Evolutionary conservation across 768 basidiomycete species (phyloP).

Genomic region (Podaxis pistillaris): DNA sequence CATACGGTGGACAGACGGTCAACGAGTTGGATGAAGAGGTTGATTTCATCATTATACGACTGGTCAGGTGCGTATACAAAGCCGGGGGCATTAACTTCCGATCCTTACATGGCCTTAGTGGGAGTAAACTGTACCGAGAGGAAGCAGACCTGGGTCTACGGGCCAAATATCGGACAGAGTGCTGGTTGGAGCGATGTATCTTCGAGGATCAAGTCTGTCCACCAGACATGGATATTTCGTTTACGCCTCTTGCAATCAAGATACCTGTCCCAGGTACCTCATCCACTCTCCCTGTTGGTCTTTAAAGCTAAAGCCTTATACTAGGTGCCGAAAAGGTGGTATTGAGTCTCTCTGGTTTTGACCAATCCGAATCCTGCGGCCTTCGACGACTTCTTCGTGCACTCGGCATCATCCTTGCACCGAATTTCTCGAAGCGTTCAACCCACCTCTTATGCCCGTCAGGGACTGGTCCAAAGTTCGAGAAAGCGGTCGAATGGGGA

Average conservation of each 20-base stretch:
- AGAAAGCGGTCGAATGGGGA: slow-evolving; percentile 78
- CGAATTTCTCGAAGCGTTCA: slow-evolving; percentile 60
- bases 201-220: slow-evolving; percentile 70
- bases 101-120: slow-evolving; percentile 39
- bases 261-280: slow-evolving; percentile 59
- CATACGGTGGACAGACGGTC: slow-evolving; percentile 52
- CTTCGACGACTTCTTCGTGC: slow-evolving; percentile 64
- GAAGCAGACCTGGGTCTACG: slow-evolving; percentile 49
- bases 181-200: slow-evolving; percentile 89
- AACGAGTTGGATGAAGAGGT: slow-evolving; percentile 46
- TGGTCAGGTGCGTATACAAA: slow-evolving; percentile 57
- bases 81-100: not conserved
- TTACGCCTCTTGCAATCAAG: slow-evolving; percentile 58
- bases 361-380: slow-evolving; percentile 66
- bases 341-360: slow-evolving; percentile 76
- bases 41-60: slow-evolving; percentile 67
- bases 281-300: not conserved
- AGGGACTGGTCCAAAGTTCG: slow-evolving; percentile 68
- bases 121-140: slow-evolving; percentile 62
- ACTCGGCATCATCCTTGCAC: slow-evolving; percentile 55
- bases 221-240: slow-evolving; percentile 67
- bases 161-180: slow-evolving; percentile 79
- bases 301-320: not conserved
- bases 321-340: slow-evolving; percentile 55
- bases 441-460: slow-evolving; percentile 84